These are phyloP conservation scores for Neocatenulostroma microsporum DNA, from an alignment of 2,329 filamentous ascomycete species.

Conservation along the genomic window DNA sequence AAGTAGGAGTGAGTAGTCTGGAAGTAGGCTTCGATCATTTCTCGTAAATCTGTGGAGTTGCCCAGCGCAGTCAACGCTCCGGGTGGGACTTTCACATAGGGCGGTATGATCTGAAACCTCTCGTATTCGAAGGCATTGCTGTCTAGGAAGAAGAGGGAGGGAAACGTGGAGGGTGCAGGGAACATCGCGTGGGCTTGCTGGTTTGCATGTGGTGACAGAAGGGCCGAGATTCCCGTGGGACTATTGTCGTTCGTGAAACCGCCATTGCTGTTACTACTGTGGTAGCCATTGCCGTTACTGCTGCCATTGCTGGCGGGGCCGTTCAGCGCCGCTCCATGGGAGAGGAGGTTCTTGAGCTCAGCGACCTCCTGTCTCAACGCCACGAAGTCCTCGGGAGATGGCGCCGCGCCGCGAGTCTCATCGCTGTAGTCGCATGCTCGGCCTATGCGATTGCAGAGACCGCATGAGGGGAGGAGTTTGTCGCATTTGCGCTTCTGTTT, in stretches of 20 bases:
- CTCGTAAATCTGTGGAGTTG: slow-evolving; percentile 31
- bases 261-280: slow-evolving; percentile 1
- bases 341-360: slow-evolving; percentile 16
- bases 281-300: slow-evolving; percentile 4
- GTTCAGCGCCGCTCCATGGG: slow-evolving; percentile 8
- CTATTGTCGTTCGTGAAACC: too few species aligned
- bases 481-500: slow-evolving; percentile 48
- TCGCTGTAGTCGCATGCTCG: slow-evolving; percentile 20
- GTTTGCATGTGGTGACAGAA: too few species aligned
- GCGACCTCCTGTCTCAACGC: slow-evolving; percentile 18
- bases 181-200: slow-evolving; percentile 6
- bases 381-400: slow-evolving; percentile 17
- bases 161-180: slow-evolving; percentile 27
- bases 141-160: slow-evolving; percentile 40
- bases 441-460: slow-evolving; percentile 34
- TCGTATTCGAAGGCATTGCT: slow-evolving; percentile 33
- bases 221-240: too few species aligned
- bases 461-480: slow-evolving; percentile 43
- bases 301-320: too few species aligned
- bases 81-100: slow-evolving; percentile 33
- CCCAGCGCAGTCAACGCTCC: slow-evolving; percentile 32
- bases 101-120: slow-evolving; percentile 33
- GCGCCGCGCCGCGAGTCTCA: slow-evolving; percentile 8
- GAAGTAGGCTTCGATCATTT: slow-evolving; percentile 38
- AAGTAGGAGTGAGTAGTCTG: slow-evolving; percentile 41